A percentile compares a stretch with the other conserved stretches of the same genome.
Evolutionary conservation across 108 stramenopile genomes (phyloP).

Genomic region (Fragilaria crotonensis): DNA sequence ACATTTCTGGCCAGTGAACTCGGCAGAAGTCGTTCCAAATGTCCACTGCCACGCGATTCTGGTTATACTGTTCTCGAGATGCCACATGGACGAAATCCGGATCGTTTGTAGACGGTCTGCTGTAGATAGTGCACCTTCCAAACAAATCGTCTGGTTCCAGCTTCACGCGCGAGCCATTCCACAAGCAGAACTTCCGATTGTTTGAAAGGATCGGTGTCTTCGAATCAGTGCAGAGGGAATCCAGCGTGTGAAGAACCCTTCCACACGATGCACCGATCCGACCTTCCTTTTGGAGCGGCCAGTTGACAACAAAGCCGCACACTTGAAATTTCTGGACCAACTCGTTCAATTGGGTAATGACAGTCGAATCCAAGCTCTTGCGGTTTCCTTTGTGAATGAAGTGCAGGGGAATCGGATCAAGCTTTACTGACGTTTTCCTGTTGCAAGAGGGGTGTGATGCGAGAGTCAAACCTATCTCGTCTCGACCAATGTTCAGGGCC

Average conservation of each 20-base stretch:
- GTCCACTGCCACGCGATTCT: constrained; percentile 8
- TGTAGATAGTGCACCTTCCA: constrained; percentile 20
- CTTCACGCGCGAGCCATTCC: constrained; percentile 11
- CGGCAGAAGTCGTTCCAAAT: constrained; percentile 32
- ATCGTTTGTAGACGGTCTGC: neutral
- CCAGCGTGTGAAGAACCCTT: constrained; percentile 24
- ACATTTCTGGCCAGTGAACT: constrained; percentile 19
- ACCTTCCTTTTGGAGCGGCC: constrained; percentile 27
- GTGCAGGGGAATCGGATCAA: constrained; percentile 2
- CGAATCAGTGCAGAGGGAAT: constrained; percentile 9
- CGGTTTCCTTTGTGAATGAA: neutral
- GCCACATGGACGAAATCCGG: constrained; percentile 17
- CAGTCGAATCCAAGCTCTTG: neutral
- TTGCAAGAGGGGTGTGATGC: constrained; percentile 19
- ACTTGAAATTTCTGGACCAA: constrained; percentile 21
- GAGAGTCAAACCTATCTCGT: constrained; percentile 23
- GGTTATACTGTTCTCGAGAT: constrained; percentile 20
- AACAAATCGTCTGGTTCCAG: constrained; percentile 16
- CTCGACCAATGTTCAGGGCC: constrained; percentile 17
- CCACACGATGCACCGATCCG: constrained; percentile 25
- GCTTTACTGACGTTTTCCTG: neutral
- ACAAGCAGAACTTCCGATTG: constrained; percentile 27
- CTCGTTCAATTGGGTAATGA: constrained; percentile 8
- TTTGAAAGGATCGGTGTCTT: neutral
- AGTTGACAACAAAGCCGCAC: constrained; percentile 33